Percentiles rank a stretch among this genome's conserved stretches.
Evolutionary conservation across 2,329 filamentous ascomycete species (phyloP).

Genomic region (Colletotrichum viniferum): DNA sequence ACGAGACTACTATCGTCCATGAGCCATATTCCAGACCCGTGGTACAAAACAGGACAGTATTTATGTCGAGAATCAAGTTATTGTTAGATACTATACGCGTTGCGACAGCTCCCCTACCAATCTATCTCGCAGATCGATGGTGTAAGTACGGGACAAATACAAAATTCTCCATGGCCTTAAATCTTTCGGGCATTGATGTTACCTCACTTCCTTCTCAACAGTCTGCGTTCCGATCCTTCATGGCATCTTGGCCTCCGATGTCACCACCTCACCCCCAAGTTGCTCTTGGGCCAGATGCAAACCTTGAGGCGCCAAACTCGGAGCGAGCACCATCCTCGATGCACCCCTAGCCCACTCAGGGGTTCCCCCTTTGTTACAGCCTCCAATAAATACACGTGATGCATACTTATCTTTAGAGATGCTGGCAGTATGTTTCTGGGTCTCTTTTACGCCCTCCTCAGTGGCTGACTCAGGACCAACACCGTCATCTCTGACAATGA

Average conservation of each 20-base stretch:
- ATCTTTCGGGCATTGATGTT: neutral
- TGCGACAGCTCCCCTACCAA: too few relatives aligned
- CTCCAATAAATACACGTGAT: neutral
- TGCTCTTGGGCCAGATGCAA: neutral
- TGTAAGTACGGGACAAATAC: neutral
- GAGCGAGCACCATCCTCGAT: neutral
- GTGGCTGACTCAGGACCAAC: neutral
- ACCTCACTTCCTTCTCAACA: neutral
- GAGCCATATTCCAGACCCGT: too few relatives aligned
- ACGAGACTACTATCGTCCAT: too few relatives aligned
- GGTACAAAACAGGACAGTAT: too few relatives aligned
- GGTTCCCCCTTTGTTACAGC: neutral
- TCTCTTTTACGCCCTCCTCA: neutral
- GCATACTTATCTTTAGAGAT: neutral
- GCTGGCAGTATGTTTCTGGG: neutral
- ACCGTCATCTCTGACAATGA: neutral
- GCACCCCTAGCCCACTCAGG: neutral
- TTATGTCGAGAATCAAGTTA: too few relatives aligned
- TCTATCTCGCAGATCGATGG: accelerated
- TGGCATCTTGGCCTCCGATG: neutral
- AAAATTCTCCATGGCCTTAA: neutral
- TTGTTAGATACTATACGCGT: too few relatives aligned
- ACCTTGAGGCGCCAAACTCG: neutral
- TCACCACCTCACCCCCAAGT: neutral
- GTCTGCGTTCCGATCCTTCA: neutral